Percentiles rank a stretch among this genome's conserved stretches.
Evolutionary conservation across 75 land plant species (phyloP).

Genomic region (Cupressus sempervirens): DNA sequence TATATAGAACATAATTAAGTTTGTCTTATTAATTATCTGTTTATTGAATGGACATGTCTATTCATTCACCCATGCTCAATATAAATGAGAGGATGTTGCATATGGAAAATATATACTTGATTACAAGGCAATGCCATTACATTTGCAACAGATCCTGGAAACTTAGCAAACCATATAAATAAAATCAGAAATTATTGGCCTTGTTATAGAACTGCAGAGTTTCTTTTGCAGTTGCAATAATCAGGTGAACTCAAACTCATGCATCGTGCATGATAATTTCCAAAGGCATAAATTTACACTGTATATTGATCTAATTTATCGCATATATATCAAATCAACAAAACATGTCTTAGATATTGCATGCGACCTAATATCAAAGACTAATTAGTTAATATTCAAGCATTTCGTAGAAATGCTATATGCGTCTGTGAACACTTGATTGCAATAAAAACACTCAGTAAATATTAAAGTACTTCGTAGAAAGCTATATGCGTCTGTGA

Average conservation of each 20-base stretch:
- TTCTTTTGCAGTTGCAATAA: background rate
- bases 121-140: no score
- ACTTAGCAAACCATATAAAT: background rate
- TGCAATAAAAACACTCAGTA: background rate
- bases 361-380: background rate
- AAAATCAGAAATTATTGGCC: background rate
- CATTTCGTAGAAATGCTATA: background rate
- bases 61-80: no score
- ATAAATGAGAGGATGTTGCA: no score
- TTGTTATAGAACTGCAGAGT: background rate
- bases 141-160: no score
- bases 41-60: no score
- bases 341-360: background rate
- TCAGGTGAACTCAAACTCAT: background rate
- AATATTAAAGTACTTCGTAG: background rate
- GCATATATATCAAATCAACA: background rate
- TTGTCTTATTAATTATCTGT: no score
- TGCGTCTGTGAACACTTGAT: background rate
- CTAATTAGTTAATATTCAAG: background rate
- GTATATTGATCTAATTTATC: no score
- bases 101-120: no score
- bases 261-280: background rate
- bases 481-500: background rate
- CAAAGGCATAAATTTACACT: background rate
- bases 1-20: no score